Evolutionary conservation across 495 filamentous ascomycete species (phyloP), one percentile per base, ranked within the genome.

Genomic region (Penicilliopsis zonata): DNA sequence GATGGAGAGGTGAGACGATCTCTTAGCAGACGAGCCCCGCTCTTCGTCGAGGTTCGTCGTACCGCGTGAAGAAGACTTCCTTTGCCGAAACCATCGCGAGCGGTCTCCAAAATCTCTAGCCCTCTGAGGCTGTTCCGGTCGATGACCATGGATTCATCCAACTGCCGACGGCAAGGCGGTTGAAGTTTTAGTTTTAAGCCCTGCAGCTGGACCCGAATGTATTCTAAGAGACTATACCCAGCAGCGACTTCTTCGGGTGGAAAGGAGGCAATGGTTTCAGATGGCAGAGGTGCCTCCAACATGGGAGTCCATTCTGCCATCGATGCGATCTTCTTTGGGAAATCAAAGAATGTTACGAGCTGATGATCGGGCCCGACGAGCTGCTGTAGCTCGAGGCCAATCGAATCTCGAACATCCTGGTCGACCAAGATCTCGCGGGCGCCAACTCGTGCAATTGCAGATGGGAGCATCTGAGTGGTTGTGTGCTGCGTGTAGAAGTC

Each of bases 71-170:
- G 61, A 21, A 99, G 55, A 42, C 86, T 95, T 1, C 90, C 90
- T 44, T 78, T 77, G 12, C 73, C 76, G 37, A 64, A 49, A 2
- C 68, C 65, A 44, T 95, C 87, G 33, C 80, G 66, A 13, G 92
- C 68, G 0, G 90, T 94, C 40, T 75, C 70, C 28, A 82, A 72
- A 35, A 99, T 86, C 53, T 99, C 90, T 10, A 99, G 63, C 1
- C 84, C 82, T 30, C 82, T 70, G 67, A 99, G 69, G 33, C 78
- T 93, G 41, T 84, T 88, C 35, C 80, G 83, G 55, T 99, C 92
- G 40, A 99, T 90, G 17, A 52, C 67, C 84, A 99, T 88, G 29
- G 78, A 76, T 38, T 93, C 75, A 36, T 80, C 62, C 23, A 67
- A 56, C 28, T 80, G 73, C 33, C 80, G 69, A 26, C 80, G 75